Base-by-base conservation (phyloP, 2,329 filamentous ascomycete species). In the Clonostachys rosea region DNA sequence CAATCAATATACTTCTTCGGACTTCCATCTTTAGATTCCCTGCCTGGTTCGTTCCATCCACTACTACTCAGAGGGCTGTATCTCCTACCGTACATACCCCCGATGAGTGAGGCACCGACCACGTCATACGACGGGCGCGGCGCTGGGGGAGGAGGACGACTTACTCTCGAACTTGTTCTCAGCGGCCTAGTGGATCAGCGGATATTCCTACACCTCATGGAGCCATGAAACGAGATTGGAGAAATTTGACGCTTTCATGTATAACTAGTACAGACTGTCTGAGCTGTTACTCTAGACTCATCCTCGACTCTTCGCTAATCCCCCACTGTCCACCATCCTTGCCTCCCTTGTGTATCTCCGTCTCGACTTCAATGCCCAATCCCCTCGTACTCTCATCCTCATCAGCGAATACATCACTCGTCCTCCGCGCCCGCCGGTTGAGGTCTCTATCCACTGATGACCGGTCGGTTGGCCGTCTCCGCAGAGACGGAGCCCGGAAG, bases 1-100 rank as follows among this genome's bases (percentile, higher is more conserved):
- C 24, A 10, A 3, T 30, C 24, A 6, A 30, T 5, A 30, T 10
- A 16, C 16, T 48, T n/a, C 16, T 47, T 41, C 2, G 48, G 14
- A 35, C 47, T 12, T 6, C 18, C 30, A 34, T 64, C 60, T 36
- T 64, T 63, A 12, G 60, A 60, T 13, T 60, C 60, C n/a, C 62
- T 55, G 6, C 64, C 65, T 3, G 75, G 74, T 44, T 81, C 78
- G 46, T 65, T 68, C 79, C 87, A 90, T 13, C 86, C 84, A 33
- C 89, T 94, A 44, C 89, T 95, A 36, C 91, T 95, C 45, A 96
- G 71, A 5, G 91, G 91, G 50, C 91, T 96, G 66, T 91, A 97
- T 50, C 91, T 81, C 48, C 92, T 78, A 33, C 87, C 84, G 64
- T 96, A 96, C 91, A 97, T 96, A 62, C 89, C 92, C 45, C 88